A percentile compares a stretch with the other conserved stretches of the same genome.
phyloP scores from a whole-genome alignment of 768 basidiomycete genomes.

The Mycena rosella region DNA sequence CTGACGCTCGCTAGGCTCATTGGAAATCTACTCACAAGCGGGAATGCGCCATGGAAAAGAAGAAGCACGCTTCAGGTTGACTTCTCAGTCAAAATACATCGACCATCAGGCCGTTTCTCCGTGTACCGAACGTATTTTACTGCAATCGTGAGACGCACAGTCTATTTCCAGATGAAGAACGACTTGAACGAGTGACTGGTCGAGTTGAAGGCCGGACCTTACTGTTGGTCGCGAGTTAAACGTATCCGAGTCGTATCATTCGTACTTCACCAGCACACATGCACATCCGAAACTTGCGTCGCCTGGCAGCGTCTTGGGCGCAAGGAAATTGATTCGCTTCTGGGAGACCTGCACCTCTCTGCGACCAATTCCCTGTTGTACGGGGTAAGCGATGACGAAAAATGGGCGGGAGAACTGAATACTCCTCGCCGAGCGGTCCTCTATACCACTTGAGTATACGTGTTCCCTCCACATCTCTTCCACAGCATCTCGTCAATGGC shows the following conservation, averaged over 20 bases:
- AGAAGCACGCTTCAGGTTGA: constrained; percentile 25
- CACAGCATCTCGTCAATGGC: too few species aligned
- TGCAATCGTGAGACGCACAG: constrained; percentile 20
- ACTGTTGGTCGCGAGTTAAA: constrained; percentile 21
- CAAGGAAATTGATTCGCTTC: constrained; percentile 9
- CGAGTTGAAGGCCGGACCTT: constrained; percentile 15
- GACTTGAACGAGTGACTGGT: constrained; percentile 19
- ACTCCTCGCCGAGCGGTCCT: constrained; percentile 1
- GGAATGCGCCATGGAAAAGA: constrained; percentile 35
- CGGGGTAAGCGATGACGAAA: constrained; percentile 14
- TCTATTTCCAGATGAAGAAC: constrained; percentile 19
- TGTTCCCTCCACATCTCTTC: too few species aligned
- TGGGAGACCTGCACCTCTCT: constrained; percentile 13
- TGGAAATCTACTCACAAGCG: constrained; percentile 41
- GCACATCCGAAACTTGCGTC: constrained; percentile 18
- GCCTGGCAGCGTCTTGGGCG: constrained; percentile 16
- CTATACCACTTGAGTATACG: too few species aligned
- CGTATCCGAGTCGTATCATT: constrained; percentile 11
- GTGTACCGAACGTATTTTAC: constrained; percentile 19
- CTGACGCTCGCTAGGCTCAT: constrained; percentile 33
- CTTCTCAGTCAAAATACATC: constrained; percentile 17
- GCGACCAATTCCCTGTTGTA: background rate
- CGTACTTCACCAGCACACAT: constrained; percentile 3
- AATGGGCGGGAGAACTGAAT: constrained; percentile 16
- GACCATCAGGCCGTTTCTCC: constrained; percentile 14